A percentile compares a stretch with the other conserved stretches of the same genome.
Conservation (phyloP, 148 eudicot species). For the Spergularia bocconei region DNA sequence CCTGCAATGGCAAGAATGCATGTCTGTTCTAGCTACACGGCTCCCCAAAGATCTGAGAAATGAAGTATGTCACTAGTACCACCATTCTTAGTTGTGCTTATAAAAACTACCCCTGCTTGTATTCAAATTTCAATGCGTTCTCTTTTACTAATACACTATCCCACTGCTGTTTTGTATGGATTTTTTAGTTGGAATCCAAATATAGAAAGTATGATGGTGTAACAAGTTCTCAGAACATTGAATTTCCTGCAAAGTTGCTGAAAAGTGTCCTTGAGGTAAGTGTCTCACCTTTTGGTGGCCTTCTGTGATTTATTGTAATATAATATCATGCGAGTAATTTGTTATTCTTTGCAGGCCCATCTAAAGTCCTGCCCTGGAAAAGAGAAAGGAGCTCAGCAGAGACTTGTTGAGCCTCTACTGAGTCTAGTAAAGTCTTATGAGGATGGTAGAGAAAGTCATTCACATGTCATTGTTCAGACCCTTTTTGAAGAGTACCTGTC, state of each 20-base stretch:
- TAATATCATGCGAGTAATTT: slow-evolving; percentile 11
- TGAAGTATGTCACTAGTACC: slow-evolving; percentile 41
- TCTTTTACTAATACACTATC: neutral
- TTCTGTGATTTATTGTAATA: neutral
- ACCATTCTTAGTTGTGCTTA: slow-evolving; percentile 1
- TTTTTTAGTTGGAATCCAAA: slow-evolving; percentile 74
- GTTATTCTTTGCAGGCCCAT: slow-evolving; percentile 51
- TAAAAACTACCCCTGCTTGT: neutral
- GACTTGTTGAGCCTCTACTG: slow-evolving; percentile 87
- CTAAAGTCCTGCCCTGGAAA: slow-evolving; percentile 62
- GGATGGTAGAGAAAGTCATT: slow-evolving; percentile 97
- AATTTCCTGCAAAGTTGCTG: slow-evolving; percentile 86
- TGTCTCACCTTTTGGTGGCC: slow-evolving; percentile 17
- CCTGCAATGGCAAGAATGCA: slow-evolving; percentile 99
- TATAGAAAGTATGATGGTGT: slow-evolving; percentile 59
- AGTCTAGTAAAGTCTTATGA: slow-evolving; percentile 92
- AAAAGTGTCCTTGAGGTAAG: slow-evolving; percentile 82
- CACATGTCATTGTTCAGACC: slow-evolving; percentile 76
- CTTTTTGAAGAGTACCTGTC: slow-evolving; percentile 88
- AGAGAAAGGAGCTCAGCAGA: slow-evolving; percentile 87
- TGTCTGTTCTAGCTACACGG: slow-evolving; percentile 86
- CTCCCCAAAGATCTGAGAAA: slow-evolving; percentile 88
- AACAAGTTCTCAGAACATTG: slow-evolving; percentile 55
- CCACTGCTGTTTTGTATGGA: slow-evolving; percentile 13
- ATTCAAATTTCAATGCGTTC: neutral